Base-by-base conservation (phyloP, 176 grass and related monocot species). In the Ananas comosus region DNA sequence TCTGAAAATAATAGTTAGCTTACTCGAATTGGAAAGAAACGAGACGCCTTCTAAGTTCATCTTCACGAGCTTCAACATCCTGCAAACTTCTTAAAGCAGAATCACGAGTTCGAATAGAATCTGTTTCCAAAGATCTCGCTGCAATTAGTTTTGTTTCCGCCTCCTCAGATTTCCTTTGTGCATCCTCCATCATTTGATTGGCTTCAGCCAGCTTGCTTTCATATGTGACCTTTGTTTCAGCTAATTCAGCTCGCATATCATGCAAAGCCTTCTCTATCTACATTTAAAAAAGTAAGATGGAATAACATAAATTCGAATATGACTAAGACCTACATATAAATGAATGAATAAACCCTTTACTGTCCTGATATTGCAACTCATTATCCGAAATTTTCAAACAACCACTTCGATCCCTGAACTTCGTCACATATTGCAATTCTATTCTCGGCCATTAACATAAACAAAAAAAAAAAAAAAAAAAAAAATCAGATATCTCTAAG, bases 181-280 rank as follows among this genome's bases (percentile, higher is more conserved):
- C 89, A 14, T 11, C n/a, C 9, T 88, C 72, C 52, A 83, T 82
- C 89, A 86, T 81, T 76, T 78, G 14, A 65, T 54, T 80, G 3
- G 70, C 84, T 79, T 99, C 94, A 12, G 24, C 78, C 24, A 78
- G 47, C 79, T 93, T 99, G 33, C 66, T 64, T 78, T 93, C 94
- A 68, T 86, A 99, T 52, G 89, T 74, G 65, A 93, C 53, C 70
- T 91, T 99, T 85, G 77, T 57, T 79, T 99, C 94, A 71, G 94
- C 94, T 49, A 72, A 73, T 82, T 99, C 94, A 2, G 28, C 82
- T 63, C 80, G 80, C 65, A 87, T 93, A 76, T 93, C 84, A 63
- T 91, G 87, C 67, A 93, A 57, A 72, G 94, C 87, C 13, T 84
- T 99, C 80, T 99, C 94, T 68, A 99, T 91, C 94, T 99, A 77